A percentile compares a stretch with the other conserved stretches of the same genome.
Evolutionary conservation across 1,139 yeast species (phyloP).

Genomic region (Blastobotrys buckinghamii): DNA sequence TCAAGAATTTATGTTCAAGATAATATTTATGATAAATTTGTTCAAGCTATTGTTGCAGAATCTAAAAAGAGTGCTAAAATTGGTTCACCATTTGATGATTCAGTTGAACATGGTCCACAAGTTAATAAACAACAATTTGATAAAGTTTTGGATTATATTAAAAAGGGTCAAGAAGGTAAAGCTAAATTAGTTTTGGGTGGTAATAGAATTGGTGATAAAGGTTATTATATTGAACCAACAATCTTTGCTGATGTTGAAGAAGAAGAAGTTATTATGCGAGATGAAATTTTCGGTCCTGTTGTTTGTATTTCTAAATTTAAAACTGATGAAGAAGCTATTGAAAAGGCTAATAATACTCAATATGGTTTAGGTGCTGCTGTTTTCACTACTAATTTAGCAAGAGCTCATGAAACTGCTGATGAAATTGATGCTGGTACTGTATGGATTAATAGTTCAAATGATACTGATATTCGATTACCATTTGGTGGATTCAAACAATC

Average conservation of each 20-base stretch:
- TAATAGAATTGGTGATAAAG: constrained; percentile 61
- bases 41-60: constrained; percentile 52
- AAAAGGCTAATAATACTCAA: constrained; percentile 62
- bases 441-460: constrained; percentile 79
- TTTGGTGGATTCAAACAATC: constrained; percentile 80
- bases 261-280: constrained; percentile 57
- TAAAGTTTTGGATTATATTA: constrained; percentile 60
- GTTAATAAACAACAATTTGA: constrained; percentile 65
- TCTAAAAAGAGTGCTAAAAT: constrained; percentile 37
- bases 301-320: constrained; percentile 65
- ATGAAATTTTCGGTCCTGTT: constrained; percentile 85
- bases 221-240: constrained; percentile 65
- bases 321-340: constrained; percentile 64
- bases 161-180: constrained; percentile 65
- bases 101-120: constrained; percentile 70
- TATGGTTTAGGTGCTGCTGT: constrained; percentile 84
- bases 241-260: constrained; percentile 60
- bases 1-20: constrained; percentile 78
- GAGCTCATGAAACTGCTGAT: constrained; percentile 55
- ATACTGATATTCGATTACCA: constrained; percentile 69
- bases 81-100: constrained; percentile 37
- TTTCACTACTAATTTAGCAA: constrained; percentile 55
- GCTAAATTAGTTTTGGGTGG: constrained; percentile 59
- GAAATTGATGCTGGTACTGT: constrained; percentile 70
- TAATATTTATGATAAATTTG: constrained; percentile 59